Evolutionary conservation across 352 stramenopile genomes (phyloP).

Genomic region (Achlya hypogyna): DNA sequence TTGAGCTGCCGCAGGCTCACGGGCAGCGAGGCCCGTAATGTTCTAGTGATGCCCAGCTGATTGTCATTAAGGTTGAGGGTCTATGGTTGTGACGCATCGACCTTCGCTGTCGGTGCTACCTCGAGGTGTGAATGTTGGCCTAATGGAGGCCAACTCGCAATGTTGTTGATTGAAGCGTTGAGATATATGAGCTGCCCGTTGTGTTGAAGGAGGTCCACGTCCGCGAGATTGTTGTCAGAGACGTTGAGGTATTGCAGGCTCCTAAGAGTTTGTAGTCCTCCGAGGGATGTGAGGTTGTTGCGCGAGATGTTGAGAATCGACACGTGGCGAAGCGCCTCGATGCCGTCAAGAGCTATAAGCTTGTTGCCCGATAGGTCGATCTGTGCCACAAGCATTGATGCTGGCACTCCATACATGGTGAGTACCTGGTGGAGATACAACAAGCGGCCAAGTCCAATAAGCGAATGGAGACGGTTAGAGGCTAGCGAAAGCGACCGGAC

Average conservation of each 20-base stretch:
- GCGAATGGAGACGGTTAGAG: constrained; percentile 6
- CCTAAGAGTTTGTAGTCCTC: constrained; percentile 31
- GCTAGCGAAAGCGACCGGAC: background rate
- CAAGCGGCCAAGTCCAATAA: constrained; percentile 1
- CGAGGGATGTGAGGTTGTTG: constrained; percentile 41
- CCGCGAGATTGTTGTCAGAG: constrained; percentile 42
- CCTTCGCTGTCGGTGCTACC: constrained; percentile 21
- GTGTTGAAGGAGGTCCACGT: constrained; percentile 32
- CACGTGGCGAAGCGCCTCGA: constrained; percentile 34
- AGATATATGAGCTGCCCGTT: constrained; percentile 33
- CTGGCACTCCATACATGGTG: background rate
- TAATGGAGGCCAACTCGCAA: constrained; percentile 46
- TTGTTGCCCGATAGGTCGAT: constrained; percentile 55
- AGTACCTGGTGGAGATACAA: background rate
- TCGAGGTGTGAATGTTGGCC: constrained; percentile 31
- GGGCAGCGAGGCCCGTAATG: constrained; percentile 29
- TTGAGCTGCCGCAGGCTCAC: constrained; percentile 33
- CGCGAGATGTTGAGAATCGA: constrained; percentile 40
- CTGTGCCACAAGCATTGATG: constrained; percentile 20
- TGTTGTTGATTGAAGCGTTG: constrained; percentile 50
- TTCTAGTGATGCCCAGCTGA: constrained; percentile 31
- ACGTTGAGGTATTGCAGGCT: constrained; percentile 42
- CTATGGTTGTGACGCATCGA: constrained; percentile 21
- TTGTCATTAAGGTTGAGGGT: constrained; percentile 56
- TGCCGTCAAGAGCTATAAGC: constrained; percentile 38